Evolutionary conservation across 163 green algal genomes (phyloP).

Genomic region (Botryococcus braunii): DNA sequence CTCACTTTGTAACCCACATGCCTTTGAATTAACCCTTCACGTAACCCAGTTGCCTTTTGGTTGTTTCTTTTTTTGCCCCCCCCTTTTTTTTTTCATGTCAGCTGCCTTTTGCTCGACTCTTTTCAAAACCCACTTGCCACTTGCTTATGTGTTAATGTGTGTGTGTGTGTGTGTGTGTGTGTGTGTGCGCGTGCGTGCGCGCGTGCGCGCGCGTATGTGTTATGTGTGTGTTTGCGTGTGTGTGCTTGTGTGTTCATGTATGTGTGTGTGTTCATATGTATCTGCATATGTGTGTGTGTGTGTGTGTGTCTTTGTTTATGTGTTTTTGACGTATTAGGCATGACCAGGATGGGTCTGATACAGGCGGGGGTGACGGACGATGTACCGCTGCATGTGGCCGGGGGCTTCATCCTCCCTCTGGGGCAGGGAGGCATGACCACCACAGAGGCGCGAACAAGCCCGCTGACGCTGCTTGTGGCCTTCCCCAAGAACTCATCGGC

Average conservation of each 20-base stretch:
- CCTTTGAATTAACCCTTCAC: background rate
- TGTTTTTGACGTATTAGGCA: background rate
- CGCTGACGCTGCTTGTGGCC: background rate
- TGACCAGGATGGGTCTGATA: background rate
- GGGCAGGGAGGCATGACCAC: conserved; percentile 25
- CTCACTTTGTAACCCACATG: conserved; percentile 1
- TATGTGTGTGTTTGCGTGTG: background rate
- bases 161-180: no score
- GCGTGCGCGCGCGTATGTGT: no score
- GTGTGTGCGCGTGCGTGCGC: no score
- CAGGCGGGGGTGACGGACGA: conserved; percentile 23
- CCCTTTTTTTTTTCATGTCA: background rate
- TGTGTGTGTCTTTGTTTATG: background rate
- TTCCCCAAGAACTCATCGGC: no score
- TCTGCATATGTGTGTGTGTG: no score
- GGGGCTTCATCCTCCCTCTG: conserved; percentile 26
- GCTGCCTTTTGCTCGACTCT: background rate
- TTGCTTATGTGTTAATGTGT: no score
- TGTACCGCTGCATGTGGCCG: conserved; percentile 8
- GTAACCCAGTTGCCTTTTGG: background rate
- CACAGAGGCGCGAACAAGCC: background rate
- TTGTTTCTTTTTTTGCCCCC: background rate
- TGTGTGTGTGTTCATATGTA: background rate
- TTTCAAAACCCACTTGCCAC: no score
- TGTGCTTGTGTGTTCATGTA: background rate